Evolutionary conservation across 129 eudicot genomes (phyloP), one percentile per base, ranked within the genome.

Genomic region (Arctium lappa): DNA sequence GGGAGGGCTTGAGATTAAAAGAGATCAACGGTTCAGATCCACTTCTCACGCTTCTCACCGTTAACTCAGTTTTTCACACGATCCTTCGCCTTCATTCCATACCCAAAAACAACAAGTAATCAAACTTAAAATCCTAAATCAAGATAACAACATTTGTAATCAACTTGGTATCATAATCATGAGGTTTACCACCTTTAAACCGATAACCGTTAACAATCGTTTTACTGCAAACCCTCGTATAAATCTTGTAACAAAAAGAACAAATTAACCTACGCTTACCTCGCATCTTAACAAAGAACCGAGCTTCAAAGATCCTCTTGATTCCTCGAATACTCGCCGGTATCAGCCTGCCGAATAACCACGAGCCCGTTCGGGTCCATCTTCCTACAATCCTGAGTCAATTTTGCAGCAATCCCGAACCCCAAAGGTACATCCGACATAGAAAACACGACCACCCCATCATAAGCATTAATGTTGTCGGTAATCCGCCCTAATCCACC

Each of bases 381-480:
- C 82, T 96, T 96, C 89, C 99, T 81, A 44, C 93, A 88, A 83
- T 96, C 98, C 86, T 81, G 90, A 8, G 99, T 96, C 31, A 91
- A 85, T 80, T 91, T 91, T 0, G 97, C 94, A 0, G 99, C 99
- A 76, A 91, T 90, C 11, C 98, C 99, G 13, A 96, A 96, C 42
- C 98, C 98, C 80, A 96, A 85, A 13, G 99, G 95, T 85, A 96
- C 88, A 88, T 96, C 99, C 65, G 98, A 79, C 99, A 96, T 96
- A 0, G 95, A 91, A 82, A 80, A 91, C 44, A 96, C 98, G 8
- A 93, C 99, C 3, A 96, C 97, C 12, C 99, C 99, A 86, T 93
- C 98, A 50, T 89, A 87, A 15, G 89, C 89, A 39, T 74, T 84
- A 63, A 93, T 93, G 37, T 87, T 88, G 86, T 96, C 99, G 10